These are phyloP conservation scores for Talaromyces marneffei DNA, from an alignment of 2,329 filamentous ascomycete species.

Conservation along the genomic window DNA sequence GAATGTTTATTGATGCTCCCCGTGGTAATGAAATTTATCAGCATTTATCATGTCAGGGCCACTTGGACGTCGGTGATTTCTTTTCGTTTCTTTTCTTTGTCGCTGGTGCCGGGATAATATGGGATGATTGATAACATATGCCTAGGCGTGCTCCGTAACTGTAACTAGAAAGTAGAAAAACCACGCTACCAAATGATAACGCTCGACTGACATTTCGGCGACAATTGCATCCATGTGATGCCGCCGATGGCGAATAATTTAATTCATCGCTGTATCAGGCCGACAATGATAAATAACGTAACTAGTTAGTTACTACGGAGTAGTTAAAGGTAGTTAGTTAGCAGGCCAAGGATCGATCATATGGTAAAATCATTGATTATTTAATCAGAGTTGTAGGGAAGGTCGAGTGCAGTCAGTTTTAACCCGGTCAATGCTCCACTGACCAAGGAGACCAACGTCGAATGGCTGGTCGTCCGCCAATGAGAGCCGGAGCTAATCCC, in stretches of 20 bases:
- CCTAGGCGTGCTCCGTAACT: neutral
- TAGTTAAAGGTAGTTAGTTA: too few relatives aligned
- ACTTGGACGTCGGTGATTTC: too few relatives aligned
- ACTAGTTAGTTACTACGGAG: too few relatives aligned
- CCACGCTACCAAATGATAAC: neutral
- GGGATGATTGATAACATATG: neutral
- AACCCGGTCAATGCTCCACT: neutral
- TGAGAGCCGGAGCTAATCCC: neutral
- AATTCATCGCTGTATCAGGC: neutral
- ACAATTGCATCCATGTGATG: neutral
- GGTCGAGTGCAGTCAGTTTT: constrained; percentile 9
- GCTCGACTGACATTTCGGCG: neutral
- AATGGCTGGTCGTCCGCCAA: neutral
- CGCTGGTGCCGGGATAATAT: neutral
- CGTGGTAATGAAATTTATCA: neutral
- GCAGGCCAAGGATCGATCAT: too few relatives aligned
- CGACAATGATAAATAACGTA: neutral
- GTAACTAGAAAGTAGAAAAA: neutral
- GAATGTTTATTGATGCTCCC: neutral
- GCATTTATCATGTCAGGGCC: neutral
- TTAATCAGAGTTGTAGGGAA: neutral
- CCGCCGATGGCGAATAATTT: neutral
- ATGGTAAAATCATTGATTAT: neutral
- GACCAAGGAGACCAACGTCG: neutral
- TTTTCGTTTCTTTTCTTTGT: neutral